Evolutionary conservation across 495 filamentous ascomycete genomes (phyloP).

Genomic region (Schizothecium vesticola): DNA sequence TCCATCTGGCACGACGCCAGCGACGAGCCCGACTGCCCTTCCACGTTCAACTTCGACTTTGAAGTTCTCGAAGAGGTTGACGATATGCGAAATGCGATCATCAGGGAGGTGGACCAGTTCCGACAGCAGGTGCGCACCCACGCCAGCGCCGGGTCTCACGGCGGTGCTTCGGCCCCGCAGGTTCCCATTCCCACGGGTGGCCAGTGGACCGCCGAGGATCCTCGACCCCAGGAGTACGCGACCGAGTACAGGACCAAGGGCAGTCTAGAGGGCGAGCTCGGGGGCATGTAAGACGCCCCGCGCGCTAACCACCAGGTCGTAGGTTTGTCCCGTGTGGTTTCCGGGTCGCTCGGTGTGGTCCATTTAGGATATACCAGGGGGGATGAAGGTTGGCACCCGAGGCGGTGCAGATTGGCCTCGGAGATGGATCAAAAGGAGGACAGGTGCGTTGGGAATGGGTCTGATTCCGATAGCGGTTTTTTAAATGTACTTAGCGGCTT

Average conservation of each 20-base stretch:
- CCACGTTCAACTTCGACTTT: constrained; percentile 96
- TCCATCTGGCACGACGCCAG: constrained; percentile 97
- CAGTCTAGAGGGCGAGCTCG: constrained; percentile 80
- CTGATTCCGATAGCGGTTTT: neutral
- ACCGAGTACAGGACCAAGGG: constrained; percentile 55
- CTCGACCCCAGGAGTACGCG: constrained; percentile 76
- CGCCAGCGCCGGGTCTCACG: constrained; percentile 37
- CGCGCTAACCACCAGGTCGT: neutral
- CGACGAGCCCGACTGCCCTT: constrained; percentile 89
- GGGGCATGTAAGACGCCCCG: constrained; percentile 42
- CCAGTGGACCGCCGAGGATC: constrained; percentile 76
- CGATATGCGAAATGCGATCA: constrained; percentile 96
- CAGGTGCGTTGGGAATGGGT: neutral
- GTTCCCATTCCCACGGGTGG: constrained; percentile 71
- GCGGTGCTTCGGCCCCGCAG: constrained; percentile 27
- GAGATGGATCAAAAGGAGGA: neutral
- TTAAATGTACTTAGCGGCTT: neutral
- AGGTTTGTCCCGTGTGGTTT: neutral
- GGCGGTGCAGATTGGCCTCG: neutral
- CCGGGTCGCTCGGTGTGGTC: neutral
- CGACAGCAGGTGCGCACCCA: constrained; percentile 65
- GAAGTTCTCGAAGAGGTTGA: constrained; percentile 87
- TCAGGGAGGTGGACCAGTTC: constrained; percentile 85
- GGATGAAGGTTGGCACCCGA: neutral
- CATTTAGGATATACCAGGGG: neutral